Percentiles rank a stretch among this genome's conserved stretches.
phyloP scores from a whole-genome alignment of 1,284 basidiomycete species.

The Trametes polyzona region DNA sequence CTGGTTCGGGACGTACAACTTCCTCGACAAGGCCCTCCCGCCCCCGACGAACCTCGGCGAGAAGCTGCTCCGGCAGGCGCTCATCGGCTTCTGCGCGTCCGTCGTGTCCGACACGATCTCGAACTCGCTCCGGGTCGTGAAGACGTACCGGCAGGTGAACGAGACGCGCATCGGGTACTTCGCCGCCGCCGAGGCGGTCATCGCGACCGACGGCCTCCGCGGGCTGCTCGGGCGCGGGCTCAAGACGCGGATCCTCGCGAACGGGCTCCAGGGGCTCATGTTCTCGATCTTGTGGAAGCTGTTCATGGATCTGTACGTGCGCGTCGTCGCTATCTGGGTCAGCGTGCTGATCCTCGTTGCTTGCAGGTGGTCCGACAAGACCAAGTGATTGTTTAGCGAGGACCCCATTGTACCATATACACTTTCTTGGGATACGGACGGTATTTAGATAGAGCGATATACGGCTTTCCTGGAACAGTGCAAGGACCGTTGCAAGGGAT shows the following conservation, averaged over 20 bases:
- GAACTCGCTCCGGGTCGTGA: constrained; percentile 89
- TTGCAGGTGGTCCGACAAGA: constrained; percentile 46
- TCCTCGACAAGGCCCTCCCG: constrained; percentile 68
- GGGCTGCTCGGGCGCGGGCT: constrained; percentile 83
- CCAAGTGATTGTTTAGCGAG: too few species aligned
- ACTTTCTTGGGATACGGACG: not conserved
- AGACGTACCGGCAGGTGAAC: constrained; percentile 91
- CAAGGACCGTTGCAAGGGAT: too few species aligned
- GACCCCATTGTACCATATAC: not conserved
- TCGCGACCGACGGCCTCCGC: constrained; percentile 63
- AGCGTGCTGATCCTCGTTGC: not conserved
- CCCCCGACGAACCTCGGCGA: constrained; percentile 53
- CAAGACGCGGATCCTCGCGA: constrained; percentile 82
- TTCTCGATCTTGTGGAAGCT: constrained; percentile 86
- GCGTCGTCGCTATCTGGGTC: not conserved
- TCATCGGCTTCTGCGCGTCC: constrained; percentile 87
- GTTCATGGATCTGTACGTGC: constrained; percentile 81
- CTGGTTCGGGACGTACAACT: constrained; percentile 87
- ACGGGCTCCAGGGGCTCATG: constrained; percentile 85
- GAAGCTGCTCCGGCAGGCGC: constrained; percentile 75
- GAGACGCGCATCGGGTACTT: constrained; percentile 76
- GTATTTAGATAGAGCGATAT: not conserved
- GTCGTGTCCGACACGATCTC: constrained; percentile 82
- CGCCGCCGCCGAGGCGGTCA: constrained; percentile 68
- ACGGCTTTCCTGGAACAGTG: too few species aligned